Percentiles rank a stretch among this genome's conserved stretches.
These are phyloP conservation scores for Truncatella angustata DNA, from an alignment of 2,329 filamentous ascomycete species.

Conservation along the genomic window DNA sequence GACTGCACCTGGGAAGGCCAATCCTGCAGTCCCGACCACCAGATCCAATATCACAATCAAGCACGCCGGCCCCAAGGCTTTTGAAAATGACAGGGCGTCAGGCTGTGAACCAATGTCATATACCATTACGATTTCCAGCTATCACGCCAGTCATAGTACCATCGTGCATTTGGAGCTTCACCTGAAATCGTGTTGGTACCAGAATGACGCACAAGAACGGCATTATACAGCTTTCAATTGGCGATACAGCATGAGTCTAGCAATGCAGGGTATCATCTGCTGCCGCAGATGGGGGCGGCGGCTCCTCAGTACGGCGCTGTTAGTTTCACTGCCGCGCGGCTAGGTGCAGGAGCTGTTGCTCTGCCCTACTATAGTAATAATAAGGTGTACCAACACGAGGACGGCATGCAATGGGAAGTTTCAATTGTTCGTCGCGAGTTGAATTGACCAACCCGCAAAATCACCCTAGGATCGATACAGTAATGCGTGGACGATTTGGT, in stretches of 20 bases:
- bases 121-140: neutral
- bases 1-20: too few species aligned
- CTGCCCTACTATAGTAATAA: too few species aligned
- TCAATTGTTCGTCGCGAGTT: neutral
- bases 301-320: neutral
- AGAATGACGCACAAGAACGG: neutral
- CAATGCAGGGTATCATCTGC: neutral
- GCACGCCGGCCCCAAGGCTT: too few species aligned
- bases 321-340: constrained; percentile 7
- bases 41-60: neutral
- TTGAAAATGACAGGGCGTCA: too few species aligned
- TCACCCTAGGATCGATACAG: neutral
- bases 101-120: neutral
- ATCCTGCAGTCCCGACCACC: too few species aligned
- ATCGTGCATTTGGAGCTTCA: constrained; percentile 6
- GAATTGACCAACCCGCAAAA: neutral
- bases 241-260: neutral
- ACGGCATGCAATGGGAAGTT: too few species aligned
- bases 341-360: constrained; percentile 1
- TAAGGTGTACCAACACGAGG: too few species aligned
- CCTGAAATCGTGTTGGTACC: constrained; percentile 4
- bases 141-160: neutral
- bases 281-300: neutral
- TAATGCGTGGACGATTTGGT: too few species aligned
- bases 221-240: neutral